Percentiles rank a stretch among this genome's conserved stretches.
phyloP scores from a whole-genome alignment of 2,329 filamentous ascomycete genomes.

The Cladosporium sp. region DNA sequence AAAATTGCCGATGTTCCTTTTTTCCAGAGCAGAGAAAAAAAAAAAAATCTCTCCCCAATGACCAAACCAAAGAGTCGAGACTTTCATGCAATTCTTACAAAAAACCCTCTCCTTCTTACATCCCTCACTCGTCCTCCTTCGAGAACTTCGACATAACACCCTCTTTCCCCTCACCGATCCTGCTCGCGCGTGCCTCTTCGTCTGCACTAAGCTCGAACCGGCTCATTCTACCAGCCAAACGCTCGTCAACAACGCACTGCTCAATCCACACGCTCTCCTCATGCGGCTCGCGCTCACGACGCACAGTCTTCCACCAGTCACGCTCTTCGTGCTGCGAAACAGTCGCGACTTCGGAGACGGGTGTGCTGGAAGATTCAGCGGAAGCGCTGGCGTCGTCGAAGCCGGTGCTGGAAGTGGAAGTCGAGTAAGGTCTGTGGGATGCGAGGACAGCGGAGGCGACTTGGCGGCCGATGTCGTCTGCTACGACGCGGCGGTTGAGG shows the following conservation, averaged over 20 bases:
- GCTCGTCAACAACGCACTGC: constrained; percentile 67
- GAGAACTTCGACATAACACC: background rate
- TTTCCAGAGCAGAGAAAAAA: background rate
- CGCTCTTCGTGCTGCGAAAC: constrained; percentile 66
- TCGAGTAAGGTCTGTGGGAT: constrained; percentile 44
- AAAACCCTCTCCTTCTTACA: too few species aligned
- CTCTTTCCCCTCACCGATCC: constrained; percentile 26
- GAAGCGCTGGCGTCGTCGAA: constrained; percentile 20
- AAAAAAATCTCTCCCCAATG: too few species aligned
- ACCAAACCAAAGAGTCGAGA: too few species aligned
- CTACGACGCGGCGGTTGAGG: constrained; percentile 76
- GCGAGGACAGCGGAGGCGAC: constrained; percentile 79
- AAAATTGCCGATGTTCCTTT: too few species aligned
- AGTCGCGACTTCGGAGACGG: constrained; percentile 62
- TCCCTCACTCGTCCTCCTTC: constrained; percentile 3
- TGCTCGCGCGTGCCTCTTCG: constrained; percentile 62
- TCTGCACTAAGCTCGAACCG: constrained; percentile 66
- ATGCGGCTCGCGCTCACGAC: constrained; percentile 46
- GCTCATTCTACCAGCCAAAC: constrained; percentile 75
- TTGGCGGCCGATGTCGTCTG: constrained; percentile 80
- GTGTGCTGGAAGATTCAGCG: constrained; percentile 29
- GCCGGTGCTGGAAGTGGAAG: constrained; percentile 15
- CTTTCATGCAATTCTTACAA: too few species aligned
- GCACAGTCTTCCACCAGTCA: constrained; percentile 79
- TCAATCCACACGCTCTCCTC: constrained; percentile 66